Evolutionary conservation across 2,329 filamentous ascomycete species (phyloP), one percentile per base, ranked within the genome.

Genomic region (Stemphylium lycopersici): DNA sequence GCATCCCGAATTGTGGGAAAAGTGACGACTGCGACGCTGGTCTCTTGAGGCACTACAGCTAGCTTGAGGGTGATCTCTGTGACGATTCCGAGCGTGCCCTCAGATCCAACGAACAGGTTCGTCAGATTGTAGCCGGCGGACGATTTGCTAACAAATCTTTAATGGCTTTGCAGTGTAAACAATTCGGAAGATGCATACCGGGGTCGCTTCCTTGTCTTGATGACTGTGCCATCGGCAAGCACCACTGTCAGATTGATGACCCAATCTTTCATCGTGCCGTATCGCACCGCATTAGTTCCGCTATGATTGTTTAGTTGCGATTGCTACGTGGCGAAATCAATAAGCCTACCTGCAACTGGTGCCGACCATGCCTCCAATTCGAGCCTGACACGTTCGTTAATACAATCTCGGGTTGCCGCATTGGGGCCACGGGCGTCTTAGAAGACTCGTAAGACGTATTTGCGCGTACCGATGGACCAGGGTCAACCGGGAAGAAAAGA

Each of bases 401-500:
- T 58, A 62, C 47, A 33, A 26, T 44, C 51, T 45, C 54, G 59
- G 61, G 36, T 56, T 62, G 56, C 49, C 55, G 31, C 24, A 43
- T 59, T 56, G 15, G 55, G 56, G 26, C 48, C 56, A 22, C 61
- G 58, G 60, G 40, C 40, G 15, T 31, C 29, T 52, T 49, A 39
- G 53, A 48, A 42, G 15, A 26, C 24, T 11, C 16, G 26, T 11
- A 24, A 34, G 22, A 36, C 40, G 26, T 11, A 40, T 39, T 16
- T 26, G 24, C 15, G 32, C 73, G 63, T 63, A 76, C 74, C 18
- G 76, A 78, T 33, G 88, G 88, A 72, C 90, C 90, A 11, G 93
- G 93, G 68, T 97, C 93, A 11, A 96, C 87, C 1, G 93, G 93
- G 71, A 96, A 96, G 78, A 96, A 96, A 1, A 97, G 83, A 0